Evolutionary conservation across 441 rosid species (phyloP).

Genomic region (Pelargonium citronellum): DNA sequence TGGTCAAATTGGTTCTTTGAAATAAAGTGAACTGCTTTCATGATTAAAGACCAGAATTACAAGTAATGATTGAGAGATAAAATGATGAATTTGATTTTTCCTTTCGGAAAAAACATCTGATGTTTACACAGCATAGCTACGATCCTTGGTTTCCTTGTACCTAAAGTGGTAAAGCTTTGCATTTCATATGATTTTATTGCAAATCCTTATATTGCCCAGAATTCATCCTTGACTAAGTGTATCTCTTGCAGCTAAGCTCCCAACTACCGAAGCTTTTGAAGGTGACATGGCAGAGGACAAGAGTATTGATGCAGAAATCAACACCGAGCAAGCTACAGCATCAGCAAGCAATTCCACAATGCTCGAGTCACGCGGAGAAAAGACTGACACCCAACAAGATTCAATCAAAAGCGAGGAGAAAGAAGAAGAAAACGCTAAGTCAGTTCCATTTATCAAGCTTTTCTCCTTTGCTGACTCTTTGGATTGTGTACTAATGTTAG

Average conservation of each 20-base stretch:
- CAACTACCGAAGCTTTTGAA: background rate
- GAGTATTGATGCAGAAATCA: conserved; percentile 9
- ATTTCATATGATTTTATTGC: background rate
- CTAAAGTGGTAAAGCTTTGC: background rate
- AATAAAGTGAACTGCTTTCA: background rate
- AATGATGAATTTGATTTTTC: background rate
- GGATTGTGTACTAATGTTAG: conserved; percentile 46
- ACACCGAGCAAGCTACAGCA: conserved; percentile 10
- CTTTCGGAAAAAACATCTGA: background rate
- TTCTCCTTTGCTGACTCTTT: conserved; percentile 53
- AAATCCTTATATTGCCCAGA: background rate
- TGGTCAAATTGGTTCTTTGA: no score
- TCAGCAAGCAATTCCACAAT: background rate
- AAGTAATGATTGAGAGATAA: background rate
- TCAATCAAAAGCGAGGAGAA: conserved; percentile 24
- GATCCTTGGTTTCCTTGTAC: background rate
- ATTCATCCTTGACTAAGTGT: background rate
- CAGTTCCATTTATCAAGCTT: conserved; percentile 55
- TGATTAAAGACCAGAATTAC: background rate
- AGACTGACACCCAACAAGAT: background rate
- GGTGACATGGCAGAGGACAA: conserved; percentile 19
- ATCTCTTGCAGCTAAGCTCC: conserved; percentile 4
- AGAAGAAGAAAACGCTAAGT: conserved; percentile 29
- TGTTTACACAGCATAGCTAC: background rate
- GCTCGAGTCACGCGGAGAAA: background rate